Percentiles rank a stretch among this genome's conserved stretches.
phyloP scores from a whole-genome alignment of 306 rosid species.

The Vachellia pachyceras region DNA sequence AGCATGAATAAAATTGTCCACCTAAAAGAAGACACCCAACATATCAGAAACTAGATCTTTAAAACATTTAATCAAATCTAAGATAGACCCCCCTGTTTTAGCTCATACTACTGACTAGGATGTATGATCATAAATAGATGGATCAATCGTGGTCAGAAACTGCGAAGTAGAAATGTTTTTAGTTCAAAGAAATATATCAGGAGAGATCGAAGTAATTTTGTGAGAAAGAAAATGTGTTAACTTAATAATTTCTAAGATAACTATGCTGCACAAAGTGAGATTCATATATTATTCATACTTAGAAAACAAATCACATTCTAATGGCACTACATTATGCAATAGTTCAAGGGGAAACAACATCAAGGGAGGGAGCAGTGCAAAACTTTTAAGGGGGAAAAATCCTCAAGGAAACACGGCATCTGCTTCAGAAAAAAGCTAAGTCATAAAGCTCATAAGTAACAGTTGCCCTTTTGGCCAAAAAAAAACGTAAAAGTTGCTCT shows the following conservation, averaged over 20 bases:
- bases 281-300: not conserved
- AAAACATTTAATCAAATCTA: slow-evolving; percentile 31
- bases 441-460: not conserved
- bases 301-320: not conserved
- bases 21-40: slow-evolving; percentile 69
- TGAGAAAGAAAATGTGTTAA: not conserved
- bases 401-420: not conserved
- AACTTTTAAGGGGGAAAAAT: not conserved
- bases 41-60: slow-evolving; percentile 47
- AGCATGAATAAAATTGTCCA: slow-evolving; percentile 99
- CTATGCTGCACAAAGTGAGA: slow-evolving; percentile 6
- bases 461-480: not conserved
- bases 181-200: not conserved
- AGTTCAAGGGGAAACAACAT: not conserved
- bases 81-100: not conserved
- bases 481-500: no score
- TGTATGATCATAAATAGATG: slow-evolving; percentile 5
- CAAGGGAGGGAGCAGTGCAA: not conserved
- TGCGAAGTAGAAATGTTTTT: not conserved
- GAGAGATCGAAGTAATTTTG: not conserved
- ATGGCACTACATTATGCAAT: not conserved
- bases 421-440: not conserved
- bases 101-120: not conserved
- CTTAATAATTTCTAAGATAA: not conserved
- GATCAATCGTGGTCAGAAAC: slow-evolving; percentile 1